Evolutionary conservation across 2,329 filamentous ascomycete species (phyloP).

Genomic region (Diplodia intermedia): DNA sequence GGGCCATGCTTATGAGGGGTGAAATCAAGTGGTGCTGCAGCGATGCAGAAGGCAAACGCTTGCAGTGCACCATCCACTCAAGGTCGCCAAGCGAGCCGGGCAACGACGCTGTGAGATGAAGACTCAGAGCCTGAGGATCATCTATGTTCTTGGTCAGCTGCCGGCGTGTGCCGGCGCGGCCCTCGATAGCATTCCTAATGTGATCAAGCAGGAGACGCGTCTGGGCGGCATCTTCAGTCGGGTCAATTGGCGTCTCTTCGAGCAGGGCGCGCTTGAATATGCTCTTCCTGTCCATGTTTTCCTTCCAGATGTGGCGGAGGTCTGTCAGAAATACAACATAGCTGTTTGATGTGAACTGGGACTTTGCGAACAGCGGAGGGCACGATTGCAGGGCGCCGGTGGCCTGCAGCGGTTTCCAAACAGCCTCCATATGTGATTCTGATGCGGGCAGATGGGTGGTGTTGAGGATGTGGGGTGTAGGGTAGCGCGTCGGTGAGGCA

Average conservation of each 20-base stretch:
- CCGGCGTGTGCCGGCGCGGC: conserved; percentile 47
- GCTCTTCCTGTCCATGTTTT: conserved; percentile 65
- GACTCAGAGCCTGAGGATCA: conserved; percentile 23
- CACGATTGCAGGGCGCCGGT: conserved; percentile 38
- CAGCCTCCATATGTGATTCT: conserved; percentile 2
- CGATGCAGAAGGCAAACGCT: conserved; percentile 44
- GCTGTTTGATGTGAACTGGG: conserved; percentile 59
- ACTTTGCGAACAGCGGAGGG: conserved; percentile 70
- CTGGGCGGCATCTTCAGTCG: conserved; percentile 70
- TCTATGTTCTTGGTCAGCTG: conserved; percentile 43
- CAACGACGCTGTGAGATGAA: conserved; percentile 66
- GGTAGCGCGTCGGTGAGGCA: neutral
- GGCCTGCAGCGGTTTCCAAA: conserved; percentile 12
- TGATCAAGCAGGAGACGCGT: conserved; percentile 71
- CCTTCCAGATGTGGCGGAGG: conserved; percentile 75
- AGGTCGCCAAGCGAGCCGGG: conserved; percentile 68
- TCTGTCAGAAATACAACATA: conserved; percentile 75
- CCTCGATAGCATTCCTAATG: conserved; percentile 58
- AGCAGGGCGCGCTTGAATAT: conserved; percentile 69
- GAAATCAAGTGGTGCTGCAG: conserved; percentile 60
- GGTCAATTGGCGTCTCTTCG: conserved; percentile 74
- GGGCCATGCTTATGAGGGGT: conserved; percentile 60
- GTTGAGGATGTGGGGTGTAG: neutral
- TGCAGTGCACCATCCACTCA: conserved; percentile 65
- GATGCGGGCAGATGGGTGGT: neutral